Conservation (phyloP, 352 stramenopile genomes). For the Hyaloperonospora brassicae region DNA sequence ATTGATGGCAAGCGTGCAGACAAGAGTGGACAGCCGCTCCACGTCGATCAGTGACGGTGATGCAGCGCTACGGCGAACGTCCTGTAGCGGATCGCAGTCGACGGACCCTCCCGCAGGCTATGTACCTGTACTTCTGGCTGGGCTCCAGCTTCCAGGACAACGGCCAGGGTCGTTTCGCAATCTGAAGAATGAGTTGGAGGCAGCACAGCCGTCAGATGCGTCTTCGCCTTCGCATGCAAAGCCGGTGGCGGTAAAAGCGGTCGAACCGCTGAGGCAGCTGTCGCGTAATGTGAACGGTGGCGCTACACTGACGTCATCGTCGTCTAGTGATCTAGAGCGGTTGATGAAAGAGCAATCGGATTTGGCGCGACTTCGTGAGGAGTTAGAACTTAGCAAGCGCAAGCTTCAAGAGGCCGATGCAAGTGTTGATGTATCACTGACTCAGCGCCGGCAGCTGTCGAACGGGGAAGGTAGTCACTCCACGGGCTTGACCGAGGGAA, state of each 20-base stretch:
- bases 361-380: constrained; percentile 42
- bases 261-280: constrained; percentile 23
- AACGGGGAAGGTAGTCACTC: constrained; percentile 6
- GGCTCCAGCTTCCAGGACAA: constrained; percentile 35
- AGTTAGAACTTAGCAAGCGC: constrained; percentile 64
- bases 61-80: constrained; percentile 8
- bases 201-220: constrained; percentile 2
- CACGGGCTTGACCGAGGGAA: constrained; percentile 19
- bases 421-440: constrained; percentile 2
- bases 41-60: constrained; percentile 9
- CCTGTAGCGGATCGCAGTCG: constrained; percentile 15
- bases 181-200: constrained; percentile 10
- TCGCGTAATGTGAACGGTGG: constrained; percentile 4
- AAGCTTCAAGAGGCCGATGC: constrained; percentile 37
- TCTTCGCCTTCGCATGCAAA: constrained; percentile 6
- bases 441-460: constrained; percentile 2
- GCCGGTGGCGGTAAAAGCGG: constrained; percentile 34
- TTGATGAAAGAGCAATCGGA: constrained; percentile 70
- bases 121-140: constrained; percentile 39
- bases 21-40: constrained; percentile 17
- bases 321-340: constrained; percentile 45
- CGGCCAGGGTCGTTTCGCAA: constrained; percentile 22
- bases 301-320: constrained; percentile 5
- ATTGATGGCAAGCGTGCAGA: constrained; percentile 52
- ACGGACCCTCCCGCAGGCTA: constrained; percentile 31